A percentile compares a stretch with the other conserved stretches of the same genome.
Evolutionary conservation across 495 filamentous ascomycete genomes (phyloP).

Genomic region (Symbiotaphrina buchneri): DNA sequence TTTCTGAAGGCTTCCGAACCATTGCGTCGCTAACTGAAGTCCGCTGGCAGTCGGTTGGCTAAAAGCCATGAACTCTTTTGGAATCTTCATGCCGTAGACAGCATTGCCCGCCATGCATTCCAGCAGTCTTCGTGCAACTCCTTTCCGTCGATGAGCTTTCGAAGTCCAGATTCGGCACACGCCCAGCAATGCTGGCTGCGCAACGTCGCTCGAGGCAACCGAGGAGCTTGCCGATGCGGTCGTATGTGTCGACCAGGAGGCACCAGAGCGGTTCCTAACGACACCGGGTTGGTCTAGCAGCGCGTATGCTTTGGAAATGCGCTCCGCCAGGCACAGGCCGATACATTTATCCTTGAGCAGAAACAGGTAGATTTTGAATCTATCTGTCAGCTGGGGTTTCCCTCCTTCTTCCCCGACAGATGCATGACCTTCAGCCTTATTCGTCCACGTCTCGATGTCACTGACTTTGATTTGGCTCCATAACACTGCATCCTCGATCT

Average conservation of each 20-base stretch:
- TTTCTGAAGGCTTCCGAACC: conserved; percentile 24
- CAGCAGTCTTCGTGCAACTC: conserved; percentile 36
- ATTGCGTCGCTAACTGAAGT: conserved; percentile 33
- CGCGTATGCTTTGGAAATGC: conserved; percentile 31
- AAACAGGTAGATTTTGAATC: conserved; percentile 43
- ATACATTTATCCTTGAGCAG: conserved; percentile 39
- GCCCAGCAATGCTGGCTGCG: conserved; percentile 27
- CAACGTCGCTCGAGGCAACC: conserved; percentile 14
- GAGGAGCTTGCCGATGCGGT: conserved; percentile 17
- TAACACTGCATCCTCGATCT: conserved; percentile 31
- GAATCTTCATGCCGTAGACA: conserved; percentile 41
- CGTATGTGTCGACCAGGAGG: too few relatives aligned
- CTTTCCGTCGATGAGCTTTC: conserved; percentile 29
- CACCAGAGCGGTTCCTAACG: conserved; percentile 8
- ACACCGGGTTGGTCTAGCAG: conserved; percentile 18
- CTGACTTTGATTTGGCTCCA: conserved; percentile 24
- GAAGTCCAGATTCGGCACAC: conserved; percentile 58
- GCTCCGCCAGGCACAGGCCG: conserved; percentile 41
- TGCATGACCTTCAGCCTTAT: not conserved
- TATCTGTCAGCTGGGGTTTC: conserved; percentile 12
- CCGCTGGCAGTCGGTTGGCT: conserved; percentile 60
- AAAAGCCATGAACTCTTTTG: conserved; percentile 41
- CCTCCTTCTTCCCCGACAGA: not conserved
- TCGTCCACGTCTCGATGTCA: not conserved
- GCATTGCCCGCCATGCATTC: conserved; percentile 38